Percentiles rank a stretch among this genome's conserved stretches.
Evolutionary conservation across 441 rosid genomes (phyloP).

Genomic region (Populus hybrid): DNA sequence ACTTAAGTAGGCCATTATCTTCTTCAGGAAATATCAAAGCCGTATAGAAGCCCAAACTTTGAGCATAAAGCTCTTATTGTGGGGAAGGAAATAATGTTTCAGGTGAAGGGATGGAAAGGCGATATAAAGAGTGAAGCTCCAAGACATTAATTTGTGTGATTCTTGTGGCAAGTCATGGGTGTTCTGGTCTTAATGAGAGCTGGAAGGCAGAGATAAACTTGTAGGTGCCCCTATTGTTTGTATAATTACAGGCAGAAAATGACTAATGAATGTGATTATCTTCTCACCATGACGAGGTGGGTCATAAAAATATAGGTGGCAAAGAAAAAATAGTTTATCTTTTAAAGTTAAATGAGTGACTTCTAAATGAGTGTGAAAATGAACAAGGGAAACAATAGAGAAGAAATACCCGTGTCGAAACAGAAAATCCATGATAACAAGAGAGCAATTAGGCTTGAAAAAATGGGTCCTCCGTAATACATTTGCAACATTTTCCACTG

Average conservation of each 20-base stretch:
- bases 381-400: background rate
- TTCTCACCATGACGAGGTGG: background rate
- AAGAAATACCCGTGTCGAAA: conserved; percentile 79
- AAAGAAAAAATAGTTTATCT: background rate
- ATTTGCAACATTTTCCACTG: conserved; percentile 61
- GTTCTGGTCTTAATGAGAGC: background rate
- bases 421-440: conserved; percentile 76
- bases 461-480: conserved; percentile 54
- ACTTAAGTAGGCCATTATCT: no score
- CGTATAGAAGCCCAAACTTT: background rate
- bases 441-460: conserved; percentile 81
- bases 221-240: background rate
- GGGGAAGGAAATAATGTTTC: background rate
- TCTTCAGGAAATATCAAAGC: no score
- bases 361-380: background rate
- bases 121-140: background rate
- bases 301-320: background rate
- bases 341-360: background rate
- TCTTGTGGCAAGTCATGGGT: background rate
- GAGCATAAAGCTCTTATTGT: background rate
- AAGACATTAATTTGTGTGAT: background rate
- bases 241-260: background rate
- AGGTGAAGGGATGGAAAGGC: background rate
- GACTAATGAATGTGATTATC: background rate
- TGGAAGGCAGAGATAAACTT: background rate